Conservation (phyloP, 2,329 filamentous ascomycete genomes). For the Penicillium frequentans region DNA sequence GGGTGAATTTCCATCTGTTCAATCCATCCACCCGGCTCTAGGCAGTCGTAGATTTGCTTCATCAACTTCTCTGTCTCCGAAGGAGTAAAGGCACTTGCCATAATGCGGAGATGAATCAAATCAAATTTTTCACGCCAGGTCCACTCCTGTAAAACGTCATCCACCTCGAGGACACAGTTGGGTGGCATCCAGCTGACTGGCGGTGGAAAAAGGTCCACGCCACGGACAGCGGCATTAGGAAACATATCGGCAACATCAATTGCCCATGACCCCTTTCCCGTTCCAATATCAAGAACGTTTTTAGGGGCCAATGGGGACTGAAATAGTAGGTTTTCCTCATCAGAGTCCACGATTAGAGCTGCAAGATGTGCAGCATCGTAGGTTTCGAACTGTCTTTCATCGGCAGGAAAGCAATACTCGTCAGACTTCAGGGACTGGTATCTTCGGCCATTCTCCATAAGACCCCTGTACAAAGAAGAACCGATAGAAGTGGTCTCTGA, state of each 20-base stretch:
- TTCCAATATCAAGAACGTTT: conserved; percentile 1
- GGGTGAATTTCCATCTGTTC: conserved; percentile 2
- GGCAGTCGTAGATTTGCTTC: not conserved
- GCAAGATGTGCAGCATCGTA: conserved; percentile 16
- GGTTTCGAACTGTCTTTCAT: conserved; percentile 20
- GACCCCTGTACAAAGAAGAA: conserved; percentile 23
- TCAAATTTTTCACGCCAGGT: not conserved
- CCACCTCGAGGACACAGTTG: not conserved
- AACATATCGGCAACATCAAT: conserved; percentile 3
- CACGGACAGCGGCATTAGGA: not conserved
- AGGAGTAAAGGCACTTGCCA: not conserved
- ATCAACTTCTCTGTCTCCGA: not conserved
- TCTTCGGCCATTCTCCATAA: conserved; percentile 26
- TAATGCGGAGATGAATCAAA: not conserved
- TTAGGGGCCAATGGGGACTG: not conserved
- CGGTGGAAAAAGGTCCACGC: not conserved
- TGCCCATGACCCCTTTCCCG: not conserved
- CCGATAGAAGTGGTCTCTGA: conserved; percentile 26
- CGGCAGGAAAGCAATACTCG: conserved; percentile 22
- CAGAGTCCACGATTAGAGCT: not conserved
- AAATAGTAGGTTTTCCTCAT: not conserved
- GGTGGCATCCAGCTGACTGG: not conserved
- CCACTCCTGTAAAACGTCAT: not conserved
- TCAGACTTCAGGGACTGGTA: conserved; percentile 22
- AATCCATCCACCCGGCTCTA: conserved; percentile 1